Percentiles rank a stretch among this genome's conserved stretches.
Conservation (phyloP, 2,329 filamentous ascomycete species). For the Trichoderma sp. region DNA sequence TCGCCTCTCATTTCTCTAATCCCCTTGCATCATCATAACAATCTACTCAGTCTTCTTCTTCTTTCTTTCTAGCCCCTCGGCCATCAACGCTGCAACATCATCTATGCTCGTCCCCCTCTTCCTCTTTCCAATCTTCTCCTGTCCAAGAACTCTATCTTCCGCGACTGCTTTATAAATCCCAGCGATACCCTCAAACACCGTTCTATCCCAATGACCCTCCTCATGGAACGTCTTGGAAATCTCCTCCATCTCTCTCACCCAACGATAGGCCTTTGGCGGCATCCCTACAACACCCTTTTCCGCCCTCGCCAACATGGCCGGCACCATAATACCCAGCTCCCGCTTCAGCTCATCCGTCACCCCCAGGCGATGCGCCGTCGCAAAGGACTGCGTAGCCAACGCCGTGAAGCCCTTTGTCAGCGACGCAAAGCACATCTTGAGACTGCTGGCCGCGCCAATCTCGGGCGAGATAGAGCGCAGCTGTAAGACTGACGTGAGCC, state of each 20-base stretch:
- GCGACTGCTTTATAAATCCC: slow-evolving; percentile 65
- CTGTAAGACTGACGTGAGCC: slow-evolving; percentile 51
- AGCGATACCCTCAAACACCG: slow-evolving; percentile 63
- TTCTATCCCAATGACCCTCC: slow-evolving; percentile 63
- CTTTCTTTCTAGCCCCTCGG: slow-evolving; percentile 53
- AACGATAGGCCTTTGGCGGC: slow-evolving; percentile 76
- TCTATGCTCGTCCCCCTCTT: slow-evolving; percentile 60
- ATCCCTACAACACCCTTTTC: slow-evolving; percentile 61
- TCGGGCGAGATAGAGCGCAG: slow-evolving; percentile 52
- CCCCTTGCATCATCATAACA: neutral
- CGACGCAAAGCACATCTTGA: slow-evolving; percentile 69
- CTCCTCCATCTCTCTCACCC: slow-evolving; percentile 78
- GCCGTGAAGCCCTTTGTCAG: slow-evolving; percentile 68
- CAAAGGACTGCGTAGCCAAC: slow-evolving; percentile 70
- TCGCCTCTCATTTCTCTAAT: neutral
- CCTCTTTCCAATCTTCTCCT: slow-evolving; percentile 61
- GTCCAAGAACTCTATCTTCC: slow-evolving; percentile 62
- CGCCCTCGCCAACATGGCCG: slow-evolving; percentile 50
- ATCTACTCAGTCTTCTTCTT: slow-evolving; percentile 42
- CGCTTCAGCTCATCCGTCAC: slow-evolving; percentile 62
- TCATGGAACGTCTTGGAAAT: slow-evolving; percentile 68
- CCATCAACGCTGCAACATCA: slow-evolving; percentile 57
- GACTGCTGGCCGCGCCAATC: slow-evolving; percentile 60
- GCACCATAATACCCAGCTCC: slow-evolving; percentile 57
- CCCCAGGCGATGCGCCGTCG: slow-evolving; percentile 66